These are phyloP conservation scores for Scorias spongiosa DNA, from an alignment of 2,329 filamentous ascomycete species.

Conservation along the genomic window DNA sequence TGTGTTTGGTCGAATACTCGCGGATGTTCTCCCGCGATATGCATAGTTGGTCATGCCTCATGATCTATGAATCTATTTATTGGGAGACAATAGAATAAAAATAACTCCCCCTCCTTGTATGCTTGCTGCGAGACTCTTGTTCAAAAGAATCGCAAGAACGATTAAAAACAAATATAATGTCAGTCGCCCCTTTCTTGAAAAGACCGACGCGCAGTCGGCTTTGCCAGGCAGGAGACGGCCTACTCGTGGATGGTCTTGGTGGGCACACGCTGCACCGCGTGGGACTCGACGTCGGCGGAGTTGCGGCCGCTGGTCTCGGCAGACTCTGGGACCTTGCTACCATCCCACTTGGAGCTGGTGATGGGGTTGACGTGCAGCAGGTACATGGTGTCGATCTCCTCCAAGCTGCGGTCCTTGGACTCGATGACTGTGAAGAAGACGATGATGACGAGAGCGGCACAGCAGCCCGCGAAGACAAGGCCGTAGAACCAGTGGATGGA, in stretches of 20 bases:
- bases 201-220: too few species aligned
- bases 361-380: conserved; percentile 12
- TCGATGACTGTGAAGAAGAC: conserved; percentile 27
- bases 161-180: too few species aligned
- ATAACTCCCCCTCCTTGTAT: too few species aligned
- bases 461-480: conserved; percentile 25
- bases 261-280: not conserved
- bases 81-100: too few species aligned
- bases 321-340: conserved; percentile 14
- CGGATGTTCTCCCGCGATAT: too few species aligned
- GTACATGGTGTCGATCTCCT: conserved; percentile 22
- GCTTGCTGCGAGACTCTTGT: too few species aligned
- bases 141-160: too few species aligned
- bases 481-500: conserved; percentile 26
- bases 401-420: conserved; percentile 21
- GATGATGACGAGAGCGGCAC: conserved; percentile 17
- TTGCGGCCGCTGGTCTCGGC: conserved; percentile 11
- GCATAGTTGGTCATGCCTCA: too few species aligned
- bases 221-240: not conserved
- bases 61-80: too few species aligned
- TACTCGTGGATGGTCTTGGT: not conserved
- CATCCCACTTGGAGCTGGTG: conserved; percentile 17
- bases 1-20: too few species aligned
- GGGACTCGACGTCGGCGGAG: not conserved
- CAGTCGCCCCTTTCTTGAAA: too few species aligned